Evolutionary conservation across 1,139 yeast species (phyloP), one percentile per base, ranked within the genome.

Genomic region (Wickerhamomyces sp.): DNA sequence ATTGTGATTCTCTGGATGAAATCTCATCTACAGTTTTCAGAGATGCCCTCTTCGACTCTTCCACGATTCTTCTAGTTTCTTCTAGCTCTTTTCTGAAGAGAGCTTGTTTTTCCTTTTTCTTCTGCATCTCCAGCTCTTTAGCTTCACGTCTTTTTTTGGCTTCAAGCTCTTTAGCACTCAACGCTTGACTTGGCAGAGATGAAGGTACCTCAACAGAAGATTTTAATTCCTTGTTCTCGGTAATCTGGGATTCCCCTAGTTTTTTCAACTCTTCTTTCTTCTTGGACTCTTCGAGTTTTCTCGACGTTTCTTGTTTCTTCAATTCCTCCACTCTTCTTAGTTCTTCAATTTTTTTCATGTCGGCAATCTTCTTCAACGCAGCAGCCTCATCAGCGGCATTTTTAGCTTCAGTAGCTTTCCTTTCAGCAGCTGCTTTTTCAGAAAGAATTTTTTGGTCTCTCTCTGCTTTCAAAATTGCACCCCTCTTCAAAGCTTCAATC

Each of bases 361-460:
- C n/a, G 21, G 21, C 21, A 7, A 10, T 10, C 21, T 19, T 19
- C 21, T 19, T 7, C 10, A 8, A 8, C 9, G 21, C 21, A 19
- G 21, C 21, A 19, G 21, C 21, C 10, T 19, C 10, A 19, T 7
- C 21, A 10, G 21, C 21, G 7, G 7, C 21, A 7, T 19, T 7
- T 19, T 19, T 19, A 19, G 21, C 21, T 19, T 19, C 10, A 19
- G 7, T 10, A 19, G 21, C 21, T 19, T 19, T 10, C 21, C 10
- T 7, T 19, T 19, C 10, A 19, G 21, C 28, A 10, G 9, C 12
- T 36, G 31, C 14, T 36, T 24, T 3, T 30, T 32, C 16, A 25
- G n/a, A n/a, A n/a, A n/a, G n/a, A n/a, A n/a, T n/a, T n/a, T n/a
- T n/a, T n/a, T n/a, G n/a, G n/a, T n/a, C n/a, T n/a, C n/a, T n/a